These are phyloP conservation scores for Aspergillus pseudoterreus DNA, from an alignment of 2,329 filamentous ascomycete species.

Conservation along the genomic window DNA sequence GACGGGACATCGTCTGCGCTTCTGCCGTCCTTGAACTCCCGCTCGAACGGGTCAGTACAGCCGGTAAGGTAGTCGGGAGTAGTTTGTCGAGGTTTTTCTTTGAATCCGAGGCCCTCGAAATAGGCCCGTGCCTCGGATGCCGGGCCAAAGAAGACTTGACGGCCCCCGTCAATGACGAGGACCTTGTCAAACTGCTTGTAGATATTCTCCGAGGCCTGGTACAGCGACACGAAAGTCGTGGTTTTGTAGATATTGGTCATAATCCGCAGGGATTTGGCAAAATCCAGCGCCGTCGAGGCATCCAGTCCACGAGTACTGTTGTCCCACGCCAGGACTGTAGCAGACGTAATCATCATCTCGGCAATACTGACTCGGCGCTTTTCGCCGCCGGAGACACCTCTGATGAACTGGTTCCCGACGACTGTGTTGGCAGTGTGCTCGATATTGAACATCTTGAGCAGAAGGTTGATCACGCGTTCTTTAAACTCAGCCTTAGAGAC, in stretches of 20 bases:
- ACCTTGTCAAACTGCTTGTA: slow-evolving; percentile 81
- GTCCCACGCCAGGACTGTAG: slow-evolving; percentile 71
- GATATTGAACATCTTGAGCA: slow-evolving; percentile 92
- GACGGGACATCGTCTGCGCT: slow-evolving; percentile 65
- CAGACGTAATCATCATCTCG: slow-evolving; percentile 74
- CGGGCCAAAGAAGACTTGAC: slow-evolving; percentile 73
- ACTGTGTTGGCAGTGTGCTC: slow-evolving; percentile 82
- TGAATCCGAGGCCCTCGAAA: slow-evolving; percentile 74
- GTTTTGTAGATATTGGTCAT: slow-evolving; percentile 81
- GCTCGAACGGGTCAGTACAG: slow-evolving; percentile 79
- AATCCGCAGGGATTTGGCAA: slow-evolving; percentile 67
- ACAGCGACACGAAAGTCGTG: slow-evolving; percentile 80
- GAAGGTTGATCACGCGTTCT: slow-evolving; percentile 65
- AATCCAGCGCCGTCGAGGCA: slow-evolving; percentile 65
- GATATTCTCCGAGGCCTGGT: slow-evolving; percentile 80
- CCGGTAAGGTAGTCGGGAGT: slow-evolving; percentile 79
- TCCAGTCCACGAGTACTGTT: slow-evolving; percentile 69
- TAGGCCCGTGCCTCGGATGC: slow-evolving; percentile 64
- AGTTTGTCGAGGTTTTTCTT: slow-evolving; percentile 71
- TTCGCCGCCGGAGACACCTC: slow-evolving; percentile 76
- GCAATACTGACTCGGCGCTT: slow-evolving; percentile 77
- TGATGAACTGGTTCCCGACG: slow-evolving; percentile 76
- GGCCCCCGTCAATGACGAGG: slow-evolving; percentile 71
- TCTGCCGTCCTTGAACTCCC: slow-evolving; percentile 67
- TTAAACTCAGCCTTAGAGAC: slow-evolving; percentile 73